Percentiles rank a stretch among this genome's conserved stretches.
phyloP scores from a whole-genome alignment of 371 early-diverging fungal species.

The Mucor sp. region DNA sequence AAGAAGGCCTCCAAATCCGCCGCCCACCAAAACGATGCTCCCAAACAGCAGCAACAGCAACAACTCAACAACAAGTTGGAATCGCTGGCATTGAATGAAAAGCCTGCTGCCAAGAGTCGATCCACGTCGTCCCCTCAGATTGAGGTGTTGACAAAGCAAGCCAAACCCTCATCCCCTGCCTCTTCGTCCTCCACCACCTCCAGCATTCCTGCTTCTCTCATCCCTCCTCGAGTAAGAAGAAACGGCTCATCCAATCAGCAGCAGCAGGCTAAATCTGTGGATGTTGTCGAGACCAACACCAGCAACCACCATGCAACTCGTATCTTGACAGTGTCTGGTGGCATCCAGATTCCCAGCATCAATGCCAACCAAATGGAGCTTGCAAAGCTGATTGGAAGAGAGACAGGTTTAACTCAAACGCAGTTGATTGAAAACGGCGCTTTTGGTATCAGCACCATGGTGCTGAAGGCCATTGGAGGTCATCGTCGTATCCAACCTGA shows the following conservation, averaged over 20 bases:
- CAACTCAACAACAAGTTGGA: neutral
- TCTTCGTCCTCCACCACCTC: neutral
- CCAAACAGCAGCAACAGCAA: neutral
- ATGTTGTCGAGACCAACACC: neutral
- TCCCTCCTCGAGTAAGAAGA: constrained; percentile 34
- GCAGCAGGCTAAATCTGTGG: neutral
- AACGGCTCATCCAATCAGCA: constrained; percentile 4
- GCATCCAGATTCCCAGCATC: constrained; percentile 54
- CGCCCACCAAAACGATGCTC: neutral
- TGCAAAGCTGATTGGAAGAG: constrained; percentile 58
- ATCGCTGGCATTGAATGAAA: neutral
- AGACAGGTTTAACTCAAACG: constrained; percentile 66
- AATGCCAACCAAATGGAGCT: constrained; percentile 63
- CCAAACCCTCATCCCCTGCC: neutral
- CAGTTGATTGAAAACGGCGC: constrained; percentile 86
- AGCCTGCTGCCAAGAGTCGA: neutral
- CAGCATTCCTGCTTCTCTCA: constrained; percentile 25
- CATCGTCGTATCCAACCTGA: constrained; percentile 70
- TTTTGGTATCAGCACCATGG: constrained; percentile 72
- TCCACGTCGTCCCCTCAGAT: neutral
- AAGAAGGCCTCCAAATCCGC: neutral
- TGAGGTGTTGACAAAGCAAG: neutral
- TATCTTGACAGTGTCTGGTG: constrained; percentile 56
- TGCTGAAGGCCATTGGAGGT: constrained; percentile 73
- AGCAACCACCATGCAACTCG: neutral